These are phyloP conservation scores for Verbascum thapsus DNA, from an alignment of 257 asterid species.

Conservation along the genomic window DNA sequence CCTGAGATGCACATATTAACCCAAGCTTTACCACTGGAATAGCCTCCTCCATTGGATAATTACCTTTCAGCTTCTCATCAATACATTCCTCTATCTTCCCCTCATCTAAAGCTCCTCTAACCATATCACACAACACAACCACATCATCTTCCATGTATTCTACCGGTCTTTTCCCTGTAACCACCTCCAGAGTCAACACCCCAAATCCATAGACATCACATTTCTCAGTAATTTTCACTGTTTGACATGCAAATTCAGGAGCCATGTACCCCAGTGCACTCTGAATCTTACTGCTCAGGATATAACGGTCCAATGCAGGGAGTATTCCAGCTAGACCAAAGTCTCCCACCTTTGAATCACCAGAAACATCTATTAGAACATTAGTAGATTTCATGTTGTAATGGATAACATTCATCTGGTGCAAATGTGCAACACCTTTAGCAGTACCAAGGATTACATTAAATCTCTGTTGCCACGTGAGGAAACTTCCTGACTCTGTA, in stretches of 20 bases:
- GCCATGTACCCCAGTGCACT: conserved; percentile 92
- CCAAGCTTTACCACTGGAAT: conserved; percentile 77
- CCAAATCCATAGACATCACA: conserved; percentile 89
- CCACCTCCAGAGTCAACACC: conserved; percentile 60
- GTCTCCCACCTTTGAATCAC: conserved; percentile 74
- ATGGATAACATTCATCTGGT: conserved; percentile 61
- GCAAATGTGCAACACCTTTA: conserved; percentile 71
- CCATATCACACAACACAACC: conserved; percentile 71
- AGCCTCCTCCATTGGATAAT: conserved; percentile 66
- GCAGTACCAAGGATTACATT: conserved; percentile 63
- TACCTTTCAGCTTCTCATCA: conserved; percentile 54
- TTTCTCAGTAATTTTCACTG: conserved; percentile 80
- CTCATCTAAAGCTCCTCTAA: conserved; percentile 73
- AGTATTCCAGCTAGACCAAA: conserved; percentile 71
- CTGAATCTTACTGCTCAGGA: conserved; percentile 81
- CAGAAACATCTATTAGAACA: conserved; percentile 49
- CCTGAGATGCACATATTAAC: conserved; percentile 80
- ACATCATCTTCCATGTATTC: conserved; percentile 91
- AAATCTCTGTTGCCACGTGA: conserved; percentile 72
- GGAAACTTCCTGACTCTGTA: conserved; percentile 32
- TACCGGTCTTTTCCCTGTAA: conserved; percentile 76
- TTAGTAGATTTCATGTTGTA: conserved; percentile 73
- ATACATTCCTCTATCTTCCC: conserved; percentile 72
- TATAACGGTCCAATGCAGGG: conserved; percentile 63
- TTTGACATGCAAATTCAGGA: conserved; percentile 83